These are phyloP conservation scores for Thozetella sp. DNA, from an alignment of 495 filamentous ascomycete genomes.

Conservation along the genomic window DNA sequence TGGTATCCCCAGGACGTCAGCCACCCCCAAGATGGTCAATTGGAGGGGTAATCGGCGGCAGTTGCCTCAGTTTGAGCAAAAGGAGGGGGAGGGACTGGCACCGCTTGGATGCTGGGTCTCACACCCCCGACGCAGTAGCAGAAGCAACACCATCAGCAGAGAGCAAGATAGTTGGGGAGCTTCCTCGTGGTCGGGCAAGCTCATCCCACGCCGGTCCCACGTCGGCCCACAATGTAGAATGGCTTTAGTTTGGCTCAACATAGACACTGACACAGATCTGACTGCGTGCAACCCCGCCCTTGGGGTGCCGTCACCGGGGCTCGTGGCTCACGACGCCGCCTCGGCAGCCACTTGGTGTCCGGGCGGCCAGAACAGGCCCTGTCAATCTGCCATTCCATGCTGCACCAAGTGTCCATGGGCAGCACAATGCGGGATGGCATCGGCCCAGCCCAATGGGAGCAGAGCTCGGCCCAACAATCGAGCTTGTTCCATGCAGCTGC, in stretches of 20 bases:
- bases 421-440: not conserved
- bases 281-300: no score
- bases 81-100: no score
- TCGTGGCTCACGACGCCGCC: no score
- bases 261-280: no score
- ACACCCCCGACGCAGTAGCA: no score
- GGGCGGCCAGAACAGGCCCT: not conserved
- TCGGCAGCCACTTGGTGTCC: no score
- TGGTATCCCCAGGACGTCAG: not conserved
- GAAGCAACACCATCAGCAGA: no score
- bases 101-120: not conserved
- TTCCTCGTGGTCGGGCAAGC: not conserved
- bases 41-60: constrained; percentile 1
- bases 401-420: not conserved
- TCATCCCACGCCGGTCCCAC: not conserved
- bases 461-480: not conserved
- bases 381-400: not conserved
- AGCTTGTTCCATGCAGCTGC: not conserved
- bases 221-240: not conserved
- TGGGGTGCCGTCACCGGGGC: no score
- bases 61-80: not conserved
- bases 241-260: no score
- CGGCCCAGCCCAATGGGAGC: not conserved
- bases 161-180: no score
- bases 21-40: not conserved